phyloP scores from a whole-genome alignment of 331 rosid species.

The Malus hybrid region DNA sequence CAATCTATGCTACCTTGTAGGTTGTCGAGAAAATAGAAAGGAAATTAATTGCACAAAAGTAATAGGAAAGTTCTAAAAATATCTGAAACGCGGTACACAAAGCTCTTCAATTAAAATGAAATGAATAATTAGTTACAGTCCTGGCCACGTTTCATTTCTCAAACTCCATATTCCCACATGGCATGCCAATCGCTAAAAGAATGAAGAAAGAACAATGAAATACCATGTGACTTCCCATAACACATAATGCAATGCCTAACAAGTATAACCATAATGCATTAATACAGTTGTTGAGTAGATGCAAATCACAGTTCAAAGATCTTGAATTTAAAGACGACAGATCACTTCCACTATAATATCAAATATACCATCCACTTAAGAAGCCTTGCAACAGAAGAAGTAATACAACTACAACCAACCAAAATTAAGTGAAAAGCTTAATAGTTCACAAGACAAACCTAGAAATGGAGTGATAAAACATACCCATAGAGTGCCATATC shows the following conservation, averaged over 20 bases:
- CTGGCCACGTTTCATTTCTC: neutral
- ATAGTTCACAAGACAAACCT: neutral
- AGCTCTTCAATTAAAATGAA: neutral
- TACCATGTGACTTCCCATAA: neutral
- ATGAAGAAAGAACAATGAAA: neutral
- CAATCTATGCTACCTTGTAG: neutral
- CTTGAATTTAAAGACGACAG: neutral
- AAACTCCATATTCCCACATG: neutral
- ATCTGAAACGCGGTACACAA: neutral
- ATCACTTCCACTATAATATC: neutral
- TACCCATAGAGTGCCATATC: conserved; percentile 68
- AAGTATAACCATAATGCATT: neutral
- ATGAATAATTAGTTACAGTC: neutral
- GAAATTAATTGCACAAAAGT: neutral
- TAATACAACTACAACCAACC: neutral
- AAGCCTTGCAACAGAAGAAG: neutral
- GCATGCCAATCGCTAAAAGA: neutral
- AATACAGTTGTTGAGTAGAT: neutral
- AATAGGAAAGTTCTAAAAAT: neutral
- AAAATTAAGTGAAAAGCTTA: conserved; percentile 5
- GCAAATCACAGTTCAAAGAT: neutral
- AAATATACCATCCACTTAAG: neutral
- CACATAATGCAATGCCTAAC: neutral
- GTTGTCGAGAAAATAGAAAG: neutral
- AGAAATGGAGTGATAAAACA: conserved; percentile 10